Evolutionary conservation across 257 asterid genomes (phyloP).

Genomic region (Nicotiana sylvestris): DNA sequence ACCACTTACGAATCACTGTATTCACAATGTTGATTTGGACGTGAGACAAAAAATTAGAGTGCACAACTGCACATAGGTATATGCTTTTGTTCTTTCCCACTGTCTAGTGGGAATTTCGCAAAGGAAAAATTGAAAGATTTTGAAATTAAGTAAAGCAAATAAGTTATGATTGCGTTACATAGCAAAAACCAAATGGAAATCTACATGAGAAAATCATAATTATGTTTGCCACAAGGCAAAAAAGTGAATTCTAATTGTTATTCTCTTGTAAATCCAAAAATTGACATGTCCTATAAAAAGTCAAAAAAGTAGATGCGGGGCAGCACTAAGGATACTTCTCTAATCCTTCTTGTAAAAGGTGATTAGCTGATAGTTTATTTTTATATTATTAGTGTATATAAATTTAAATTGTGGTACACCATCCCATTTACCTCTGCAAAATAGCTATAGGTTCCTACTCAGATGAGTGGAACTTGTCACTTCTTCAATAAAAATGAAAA

Average conservation of each 20-base stretch:
- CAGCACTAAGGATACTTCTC: neutral
- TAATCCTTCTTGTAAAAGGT: neutral
- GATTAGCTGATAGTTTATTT: too few relatives aligned
- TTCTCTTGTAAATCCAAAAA: neutral
- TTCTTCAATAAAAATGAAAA: too few relatives aligned
- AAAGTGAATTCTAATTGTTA: neutral
- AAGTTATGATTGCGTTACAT: neutral
- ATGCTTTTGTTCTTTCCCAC: neutral
- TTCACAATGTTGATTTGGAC: neutral
- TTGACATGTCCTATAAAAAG: neutral
- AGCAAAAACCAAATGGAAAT: neutral
- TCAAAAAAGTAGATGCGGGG: neutral
- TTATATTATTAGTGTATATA: too few relatives aligned
- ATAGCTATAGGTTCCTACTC: too few relatives aligned
- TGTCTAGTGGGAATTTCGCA: neutral
- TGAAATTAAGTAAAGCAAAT: neutral
- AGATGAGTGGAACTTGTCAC: too few relatives aligned
- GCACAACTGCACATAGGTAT: neutral
- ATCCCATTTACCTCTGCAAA: too few relatives aligned
- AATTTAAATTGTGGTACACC: too few relatives aligned
- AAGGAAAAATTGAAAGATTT: neutral
- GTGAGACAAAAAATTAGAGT: neutral
- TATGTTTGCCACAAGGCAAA: constrained; percentile 4
- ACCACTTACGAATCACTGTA: neutral
- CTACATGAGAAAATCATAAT: neutral